These are phyloP conservation scores for Plasmodium gonderi DNA, from an alignment of 169 alveolate genomes.

Conservation along the genomic window DNA sequence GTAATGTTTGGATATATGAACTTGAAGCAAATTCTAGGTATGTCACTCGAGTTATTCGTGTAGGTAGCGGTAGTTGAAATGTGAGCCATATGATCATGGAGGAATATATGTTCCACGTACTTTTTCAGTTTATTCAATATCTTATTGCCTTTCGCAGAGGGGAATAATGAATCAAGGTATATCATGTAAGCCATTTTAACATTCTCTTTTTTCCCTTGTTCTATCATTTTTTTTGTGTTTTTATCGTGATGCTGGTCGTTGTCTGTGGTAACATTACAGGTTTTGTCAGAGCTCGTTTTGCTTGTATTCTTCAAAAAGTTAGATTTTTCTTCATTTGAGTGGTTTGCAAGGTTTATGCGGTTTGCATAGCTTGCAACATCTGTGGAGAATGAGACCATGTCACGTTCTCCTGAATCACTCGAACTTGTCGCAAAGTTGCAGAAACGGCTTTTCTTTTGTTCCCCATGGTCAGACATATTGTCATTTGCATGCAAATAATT, in stretches of 20 bases:
- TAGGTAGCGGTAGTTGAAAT: background rate
- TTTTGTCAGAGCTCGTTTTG: background rate
- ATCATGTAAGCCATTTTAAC: slow-evolving; percentile 73
- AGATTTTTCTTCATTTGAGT: background rate
- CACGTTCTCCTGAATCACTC: background rate
- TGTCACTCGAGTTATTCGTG: background rate
- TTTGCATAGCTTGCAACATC: background rate
- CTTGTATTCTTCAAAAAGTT: background rate
- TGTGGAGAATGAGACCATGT: background rate
- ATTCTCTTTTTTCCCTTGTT: background rate
- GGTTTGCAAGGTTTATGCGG: background rate
- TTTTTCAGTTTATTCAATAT: slow-evolving; percentile 43
- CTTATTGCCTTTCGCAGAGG: slow-evolving; percentile 51
- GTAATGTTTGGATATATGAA: slow-evolving; percentile 46
- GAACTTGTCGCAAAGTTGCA: background rate
- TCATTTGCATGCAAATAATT: background rate
- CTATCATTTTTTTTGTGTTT: background rate
- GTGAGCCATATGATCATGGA: background rate
- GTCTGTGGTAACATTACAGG: background rate
- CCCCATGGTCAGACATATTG: background rate
- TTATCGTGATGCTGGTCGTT: no score
- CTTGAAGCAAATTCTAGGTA: slow-evolving; percentile 66
- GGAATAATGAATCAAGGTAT: slow-evolving; percentile 77
- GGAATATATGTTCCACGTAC: slow-evolving; percentile 39
- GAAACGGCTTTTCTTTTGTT: background rate